These are phyloP conservation scores for Monsonia emarginata DNA, from an alignment of 441 rosid genomes.

Conservation along the genomic window DNA sequence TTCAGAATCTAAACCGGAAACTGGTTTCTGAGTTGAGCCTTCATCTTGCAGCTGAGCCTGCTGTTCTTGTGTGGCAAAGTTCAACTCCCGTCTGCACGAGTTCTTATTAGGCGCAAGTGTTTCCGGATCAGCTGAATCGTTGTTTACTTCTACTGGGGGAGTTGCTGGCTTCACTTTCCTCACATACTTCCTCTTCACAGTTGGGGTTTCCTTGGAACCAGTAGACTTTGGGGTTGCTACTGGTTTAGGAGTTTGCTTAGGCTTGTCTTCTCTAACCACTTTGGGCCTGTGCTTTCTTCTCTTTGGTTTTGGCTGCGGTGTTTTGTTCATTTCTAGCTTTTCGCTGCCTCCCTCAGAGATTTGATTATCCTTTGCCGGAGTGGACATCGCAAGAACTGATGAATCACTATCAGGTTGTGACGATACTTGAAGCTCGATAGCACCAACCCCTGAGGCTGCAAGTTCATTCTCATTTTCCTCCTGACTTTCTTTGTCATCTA, in stretches of 20 bases:
- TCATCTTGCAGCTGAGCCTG: slow-evolving; percentile 19
- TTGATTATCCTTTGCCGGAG: slow-evolving; percentile 25
- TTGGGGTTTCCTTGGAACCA: slow-evolving; percentile 27
- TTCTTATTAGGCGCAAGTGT: slow-evolving; percentile 26
- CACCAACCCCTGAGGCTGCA: slow-evolving; percentile 11
- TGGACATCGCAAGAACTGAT: slow-evolving; percentile 19
- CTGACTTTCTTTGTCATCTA: slow-evolving; percentile 15
- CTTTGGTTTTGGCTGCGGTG: slow-evolving; percentile 21
- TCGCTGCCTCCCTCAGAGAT: slow-evolving; percentile 23
- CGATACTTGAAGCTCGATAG: slow-evolving; percentile 16
- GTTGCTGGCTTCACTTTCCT: slow-evolving; percentile 30
- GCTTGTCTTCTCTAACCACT: slow-evolving; percentile 21
- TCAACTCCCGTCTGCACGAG: slow-evolving; percentile 41
- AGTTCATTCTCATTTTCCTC: slow-evolving; percentile 21
- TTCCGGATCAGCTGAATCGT: slow-evolving; percentile 25
- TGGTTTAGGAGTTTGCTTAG: slow-evolving; percentile 8
- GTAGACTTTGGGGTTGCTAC: slow-evolving; percentile 8
- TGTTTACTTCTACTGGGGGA: slow-evolving; percentile 23
- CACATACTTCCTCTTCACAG: slow-evolving; percentile 40
- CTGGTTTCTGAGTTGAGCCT: slow-evolving; percentile 18
- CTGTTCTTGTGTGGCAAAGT: slow-evolving; percentile 30
- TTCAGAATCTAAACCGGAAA: slow-evolving; percentile 17
- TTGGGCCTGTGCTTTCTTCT: slow-evolving; percentile 24
- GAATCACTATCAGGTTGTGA: slow-evolving; percentile 21
- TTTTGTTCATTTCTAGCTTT: slow-evolving; percentile 15